These are phyloP conservation scores for Neurospora cerealis DNA, from an alignment of 495 filamentous ascomycete genomes.

Conservation along the genomic window DNA sequence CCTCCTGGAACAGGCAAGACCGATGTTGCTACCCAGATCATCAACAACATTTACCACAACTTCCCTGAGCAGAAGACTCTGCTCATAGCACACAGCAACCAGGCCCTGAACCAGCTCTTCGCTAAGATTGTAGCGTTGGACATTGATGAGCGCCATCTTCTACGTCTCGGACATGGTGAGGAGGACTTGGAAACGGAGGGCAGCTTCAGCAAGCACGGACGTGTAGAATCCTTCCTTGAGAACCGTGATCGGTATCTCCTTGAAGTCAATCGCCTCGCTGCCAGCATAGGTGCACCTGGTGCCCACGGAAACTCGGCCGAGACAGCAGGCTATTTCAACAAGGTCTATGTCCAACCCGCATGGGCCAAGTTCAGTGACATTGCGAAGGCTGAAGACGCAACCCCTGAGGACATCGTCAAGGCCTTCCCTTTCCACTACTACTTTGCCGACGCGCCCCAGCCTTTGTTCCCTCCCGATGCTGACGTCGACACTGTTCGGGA, in stretches of 20 bases:
- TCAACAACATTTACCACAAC: conserved; percentile 98
- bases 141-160: conserved; percentile 89
- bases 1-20: conserved; percentile 97
- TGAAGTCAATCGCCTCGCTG: conserved; percentile 81
- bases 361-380: conserved; percentile 79
- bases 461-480: conserved; percentile 59
- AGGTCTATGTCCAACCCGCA: conserved; percentile 76
- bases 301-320: conserved; percentile 93
- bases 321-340: conserved; percentile 92
- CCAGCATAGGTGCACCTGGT: conserved; percentile 72
- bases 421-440: conserved; percentile 84
- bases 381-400: conserved; percentile 38
- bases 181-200: conserved; percentile 81
- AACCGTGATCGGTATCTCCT: conserved; percentile 67
- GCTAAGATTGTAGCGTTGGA: conserved; percentile 91
- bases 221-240: conserved; percentile 92
- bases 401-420: conserved; percentile 51
- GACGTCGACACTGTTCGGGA: conserved; percentile 63
- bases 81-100: conserved; percentile 93
- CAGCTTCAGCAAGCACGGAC: conserved; percentile 88
- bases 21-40: conserved; percentile 95
- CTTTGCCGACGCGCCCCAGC: conserved; percentile 80
- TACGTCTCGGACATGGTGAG: conserved; percentile 89
- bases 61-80: conserved; percentile 87
- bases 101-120: conserved; percentile 97